These are phyloP conservation scores for Evernia prunastri DNA, from an alignment of 495 filamentous ascomycete species.

Conservation along the genomic window DNA sequence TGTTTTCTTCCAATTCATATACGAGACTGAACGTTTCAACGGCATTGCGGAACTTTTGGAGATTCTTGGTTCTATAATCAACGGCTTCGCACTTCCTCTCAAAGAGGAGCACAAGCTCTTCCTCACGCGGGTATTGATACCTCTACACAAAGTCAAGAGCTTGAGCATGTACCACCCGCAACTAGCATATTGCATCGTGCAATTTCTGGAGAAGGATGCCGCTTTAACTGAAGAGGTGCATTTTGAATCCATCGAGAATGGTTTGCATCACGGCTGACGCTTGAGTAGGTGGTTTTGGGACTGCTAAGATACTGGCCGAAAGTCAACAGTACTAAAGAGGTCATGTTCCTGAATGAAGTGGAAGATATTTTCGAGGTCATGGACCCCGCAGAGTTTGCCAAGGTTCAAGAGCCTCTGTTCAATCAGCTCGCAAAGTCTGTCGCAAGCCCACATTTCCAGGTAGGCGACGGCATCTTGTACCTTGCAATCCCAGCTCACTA, in stretches of 20 bases:
- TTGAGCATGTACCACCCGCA: conserved; percentile 99
- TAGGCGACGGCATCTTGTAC: conserved; percentile 29
- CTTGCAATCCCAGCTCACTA: conserved; percentile 2
- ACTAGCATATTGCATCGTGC: conserved; percentile 97
- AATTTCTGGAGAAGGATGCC: conserved; percentile 98
- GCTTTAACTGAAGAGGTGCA: conserved; percentile 90
- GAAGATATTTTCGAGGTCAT: conserved; percentile 99
- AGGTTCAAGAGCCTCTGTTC: conserved; percentile 96
- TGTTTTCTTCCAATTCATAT: conserved; percentile 99
- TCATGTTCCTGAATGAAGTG: conserved; percentile 99
- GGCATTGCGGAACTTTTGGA: conserved; percentile 95
- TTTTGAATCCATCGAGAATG: conserved; percentile 4
- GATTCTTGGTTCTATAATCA: conserved; percentile 98
- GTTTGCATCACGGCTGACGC: conserved; percentile 12
- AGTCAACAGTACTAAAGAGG: conserved; percentile 98
- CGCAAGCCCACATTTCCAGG: conserved; percentile 97
- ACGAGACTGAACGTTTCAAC: conserved; percentile 98
- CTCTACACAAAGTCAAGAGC: conserved; percentile 96
- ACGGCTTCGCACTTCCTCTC: conserved; percentile 91
- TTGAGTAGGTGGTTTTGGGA: conserved; percentile 76
- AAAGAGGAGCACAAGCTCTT: conserved; percentile 99
- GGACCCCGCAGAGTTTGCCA: conserved; percentile 97
- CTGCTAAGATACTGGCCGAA: conserved; percentile 98
- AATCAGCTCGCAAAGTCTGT: conserved; percentile 96
- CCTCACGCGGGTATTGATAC: conserved; percentile 85